These are phyloP conservation scores for Chrysoporthe puriensis DNA, from an alignment of 2,329 filamentous ascomycete genomes.

Conservation along the genomic window DNA sequence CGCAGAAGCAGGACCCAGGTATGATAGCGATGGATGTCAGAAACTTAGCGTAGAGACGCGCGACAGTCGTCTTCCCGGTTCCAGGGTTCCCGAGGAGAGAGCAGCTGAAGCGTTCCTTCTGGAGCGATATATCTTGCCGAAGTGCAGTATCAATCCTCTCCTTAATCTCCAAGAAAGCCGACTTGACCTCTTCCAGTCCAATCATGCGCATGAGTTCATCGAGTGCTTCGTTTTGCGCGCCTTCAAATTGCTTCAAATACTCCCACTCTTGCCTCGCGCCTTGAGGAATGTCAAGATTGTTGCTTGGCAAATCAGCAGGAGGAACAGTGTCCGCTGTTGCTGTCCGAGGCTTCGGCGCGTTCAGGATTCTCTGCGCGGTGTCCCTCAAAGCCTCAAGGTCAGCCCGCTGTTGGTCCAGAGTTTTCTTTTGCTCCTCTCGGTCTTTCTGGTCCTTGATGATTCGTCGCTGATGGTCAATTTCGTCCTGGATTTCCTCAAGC, in stretches of 20 bases:
- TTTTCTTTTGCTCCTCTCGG: constrained; percentile 46
- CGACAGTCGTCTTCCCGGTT: constrained; percentile 79
- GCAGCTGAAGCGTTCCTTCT: constrained; percentile 63
- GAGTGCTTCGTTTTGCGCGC: constrained; percentile 54
- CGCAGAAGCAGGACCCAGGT: constrained; percentile 62
- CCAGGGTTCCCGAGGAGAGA: constrained; percentile 74
- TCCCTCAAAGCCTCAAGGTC: constrained; percentile 50
- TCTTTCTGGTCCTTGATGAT: constrained; percentile 48
- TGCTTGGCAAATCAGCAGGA: constrained; percentile 16
- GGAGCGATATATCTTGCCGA: constrained; percentile 59
- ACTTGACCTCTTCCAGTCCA: constrained; percentile 71
- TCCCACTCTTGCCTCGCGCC: constrained; percentile 62
- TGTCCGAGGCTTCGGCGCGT: constrained; percentile 16
- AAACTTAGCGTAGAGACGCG: constrained; percentile 69
- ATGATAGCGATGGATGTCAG: constrained; percentile 65
- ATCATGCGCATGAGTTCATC: constrained; percentile 72
- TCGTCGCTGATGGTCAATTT: constrained; percentile 53
- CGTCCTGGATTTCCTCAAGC: constrained; percentile 56
- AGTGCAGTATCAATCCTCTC: constrained; percentile 61
- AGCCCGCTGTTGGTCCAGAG: constrained; percentile 48
- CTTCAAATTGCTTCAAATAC: constrained; percentile 57
- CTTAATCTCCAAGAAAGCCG: constrained; percentile 65
- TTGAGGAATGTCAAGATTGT: not conserved
- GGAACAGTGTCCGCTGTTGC: not conserved
- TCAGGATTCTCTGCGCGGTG: constrained; percentile 32